phyloP scores from a whole-genome alignment of 352 stramenopile species.

The Globisporangium cylindrosporum region DNA sequence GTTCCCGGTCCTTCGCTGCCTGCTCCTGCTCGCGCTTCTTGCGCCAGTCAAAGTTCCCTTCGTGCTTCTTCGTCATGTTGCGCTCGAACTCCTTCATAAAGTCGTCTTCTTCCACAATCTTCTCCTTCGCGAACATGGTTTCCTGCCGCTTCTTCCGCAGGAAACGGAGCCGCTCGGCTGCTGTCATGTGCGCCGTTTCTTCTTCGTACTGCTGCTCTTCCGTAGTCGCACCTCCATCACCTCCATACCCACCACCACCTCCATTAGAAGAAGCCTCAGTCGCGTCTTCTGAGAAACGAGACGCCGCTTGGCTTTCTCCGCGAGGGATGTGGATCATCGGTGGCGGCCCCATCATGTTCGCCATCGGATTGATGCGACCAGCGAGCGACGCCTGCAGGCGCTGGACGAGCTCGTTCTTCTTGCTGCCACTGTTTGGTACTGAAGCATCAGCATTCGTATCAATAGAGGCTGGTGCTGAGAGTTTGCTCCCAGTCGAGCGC shows the following conservation, averaged over 20 bases:
- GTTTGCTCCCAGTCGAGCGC: background rate
- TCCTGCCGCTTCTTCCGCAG: constrained; percentile 62
- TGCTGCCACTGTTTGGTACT: background rate
- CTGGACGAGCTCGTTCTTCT: constrained; percentile 41
- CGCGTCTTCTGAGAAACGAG: background rate
- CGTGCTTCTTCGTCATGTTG: constrained; percentile 74
- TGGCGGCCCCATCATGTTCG: constrained; percentile 23
- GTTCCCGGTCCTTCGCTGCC: constrained; percentile 9
- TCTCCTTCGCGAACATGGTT: constrained; percentile 45
- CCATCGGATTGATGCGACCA: constrained; percentile 25
- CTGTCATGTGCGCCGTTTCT: constrained; percentile 58
- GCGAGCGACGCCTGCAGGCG: constrained; percentile 59
- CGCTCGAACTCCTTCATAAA: constrained; percentile 65
- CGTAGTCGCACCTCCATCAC: background rate
- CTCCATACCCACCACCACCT: background rate
- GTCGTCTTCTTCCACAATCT: constrained; percentile 46
- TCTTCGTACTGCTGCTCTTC: constrained; percentile 48
- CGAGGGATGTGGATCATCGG: constrained; percentile 31
- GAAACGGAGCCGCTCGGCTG: constrained; percentile 58
- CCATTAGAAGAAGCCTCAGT: background rate
- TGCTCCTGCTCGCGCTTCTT: constrained; percentile 14
- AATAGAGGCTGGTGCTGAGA: background rate
- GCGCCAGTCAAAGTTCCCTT: constrained; percentile 14
- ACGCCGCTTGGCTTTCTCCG: background rate
- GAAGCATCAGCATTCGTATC: background rate